Conservation (phyloP, 2,329 filamentous ascomycete species). For the Neopestalotiopsis sp. region DNA sequence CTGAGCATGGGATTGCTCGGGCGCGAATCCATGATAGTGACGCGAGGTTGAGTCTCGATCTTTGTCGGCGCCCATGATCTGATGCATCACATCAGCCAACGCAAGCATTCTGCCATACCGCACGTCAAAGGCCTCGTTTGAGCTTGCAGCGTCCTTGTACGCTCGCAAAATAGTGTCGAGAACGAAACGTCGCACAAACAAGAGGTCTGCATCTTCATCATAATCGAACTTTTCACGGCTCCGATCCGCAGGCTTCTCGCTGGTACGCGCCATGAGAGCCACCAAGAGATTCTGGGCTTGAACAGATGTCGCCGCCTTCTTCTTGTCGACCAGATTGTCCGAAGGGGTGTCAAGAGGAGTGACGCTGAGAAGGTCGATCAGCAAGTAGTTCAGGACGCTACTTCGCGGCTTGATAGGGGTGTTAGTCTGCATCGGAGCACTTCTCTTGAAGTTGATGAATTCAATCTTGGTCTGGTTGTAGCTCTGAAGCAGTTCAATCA, state of each 20-base stretch:
- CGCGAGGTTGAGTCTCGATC: slow-evolving; percentile 59
- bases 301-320: slow-evolving; percentile 81
- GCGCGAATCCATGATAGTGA: slow-evolving; percentile 36
- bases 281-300: slow-evolving; percentile 89
- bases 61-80: slow-evolving; percentile 80
- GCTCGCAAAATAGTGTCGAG: slow-evolving; percentile 90
- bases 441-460: slow-evolving; percentile 98
- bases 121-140: slow-evolving; percentile 78
- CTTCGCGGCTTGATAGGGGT: slow-evolving; percentile 95
- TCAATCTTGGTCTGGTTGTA: slow-evolving; percentile 97
- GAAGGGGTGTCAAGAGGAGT: slow-evolving; percentile 69
- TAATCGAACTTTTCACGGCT: slow-evolving; percentile 63
- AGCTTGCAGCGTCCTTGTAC: slow-evolving; percentile 84
- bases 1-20: slow-evolving; percentile 73
- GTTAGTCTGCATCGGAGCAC: slow-evolving; percentile 78
- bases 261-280: slow-evolving; percentile 85
- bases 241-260: slow-evolving; percentile 71
- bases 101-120: slow-evolving; percentile 89
- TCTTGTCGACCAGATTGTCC: slow-evolving; percentile 80
- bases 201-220: slow-evolving; percentile 81
- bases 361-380: slow-evolving; percentile 74
- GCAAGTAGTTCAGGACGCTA: slow-evolving; percentile 89
- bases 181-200: slow-evolving; percentile 94
- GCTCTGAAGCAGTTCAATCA: slow-evolving; percentile 87
- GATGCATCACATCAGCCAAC: slow-evolving; percentile 88